These are phyloP conservation scores for Dothidotthia symphoricarpi DNA, from an alignment of 2,329 filamentous ascomycete species.

Conservation along the genomic window DNA sequence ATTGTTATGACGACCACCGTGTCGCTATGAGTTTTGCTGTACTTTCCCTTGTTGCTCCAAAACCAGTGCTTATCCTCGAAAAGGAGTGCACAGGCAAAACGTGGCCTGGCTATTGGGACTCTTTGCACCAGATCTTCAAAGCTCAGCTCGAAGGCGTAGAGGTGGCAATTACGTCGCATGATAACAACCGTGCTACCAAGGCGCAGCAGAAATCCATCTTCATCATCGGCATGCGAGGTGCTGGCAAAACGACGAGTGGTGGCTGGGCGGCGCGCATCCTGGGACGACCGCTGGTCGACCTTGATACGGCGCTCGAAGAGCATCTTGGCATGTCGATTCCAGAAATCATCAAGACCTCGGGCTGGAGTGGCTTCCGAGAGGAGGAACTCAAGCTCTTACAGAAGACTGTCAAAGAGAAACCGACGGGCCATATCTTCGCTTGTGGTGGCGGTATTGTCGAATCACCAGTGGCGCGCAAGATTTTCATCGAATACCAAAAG, in stretches of 20 bases:
- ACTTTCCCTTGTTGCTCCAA: slow-evolving; percentile 68
- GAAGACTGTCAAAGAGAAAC: slow-evolving; percentile 70
- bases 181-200: slow-evolving; percentile 24
- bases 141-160: slow-evolving; percentile 76
- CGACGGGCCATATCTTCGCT: slow-evolving; percentile 78
- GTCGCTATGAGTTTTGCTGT: slow-evolving; percentile 99
- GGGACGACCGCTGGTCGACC: slow-evolving; percentile 74
- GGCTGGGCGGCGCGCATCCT: slow-evolving; percentile 77
- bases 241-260: slow-evolving; percentile 92
- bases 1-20: slow-evolving; percentile 96
- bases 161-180: slow-evolving; percentile 37
- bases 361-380: slow-evolving; percentile 86
- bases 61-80: slow-evolving; percentile 76
- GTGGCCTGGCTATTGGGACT: slow-evolving; percentile 99
- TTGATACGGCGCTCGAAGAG: slow-evolving; percentile 82
- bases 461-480: slow-evolving; percentile 70
- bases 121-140: slow-evolving; percentile 73
- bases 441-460: slow-evolving; percentile 95
- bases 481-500: slow-evolving; percentile 71
- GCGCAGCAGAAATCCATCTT: slow-evolving; percentile 68
- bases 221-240: slow-evolving; percentile 95
- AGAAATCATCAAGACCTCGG: slow-evolving; percentile 72
- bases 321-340: slow-evolving; percentile 74
- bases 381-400: slow-evolving; percentile 74
- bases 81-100: slow-evolving; percentile 95